Conservation (phyloP, 192 early-diverging fungal species). For the Backusella liffmaniae region DNA sequence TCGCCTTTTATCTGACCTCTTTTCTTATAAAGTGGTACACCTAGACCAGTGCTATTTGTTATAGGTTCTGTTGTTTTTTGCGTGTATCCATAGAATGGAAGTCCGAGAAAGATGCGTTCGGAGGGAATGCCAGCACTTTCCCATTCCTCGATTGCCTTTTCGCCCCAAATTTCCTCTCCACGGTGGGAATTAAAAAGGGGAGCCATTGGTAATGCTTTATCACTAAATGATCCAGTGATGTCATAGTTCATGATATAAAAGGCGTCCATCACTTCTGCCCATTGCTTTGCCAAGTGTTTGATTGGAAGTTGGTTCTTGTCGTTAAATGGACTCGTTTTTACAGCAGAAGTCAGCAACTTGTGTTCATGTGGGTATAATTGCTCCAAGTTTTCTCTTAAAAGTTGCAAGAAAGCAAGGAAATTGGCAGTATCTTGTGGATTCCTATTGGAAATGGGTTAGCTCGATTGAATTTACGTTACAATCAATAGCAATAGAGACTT, state of each 20-base stretch:
- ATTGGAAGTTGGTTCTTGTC: not conserved
- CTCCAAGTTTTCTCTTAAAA: not conserved
- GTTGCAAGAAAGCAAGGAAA: not conserved
- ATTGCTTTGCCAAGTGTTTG: not conserved
- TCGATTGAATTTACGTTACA: not conserved
- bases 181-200: not conserved
- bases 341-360: not conserved
- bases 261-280: not conserved
- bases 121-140: constrained; percentile 36
- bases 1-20: constrained; percentile 31
- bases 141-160: constrained; percentile 16
- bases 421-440: not conserved
- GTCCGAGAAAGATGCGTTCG: constrained; percentile 31
- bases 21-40: not conserved
- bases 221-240: not conserved
- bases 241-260: constrained; percentile 1
- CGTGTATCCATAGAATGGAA: constrained; percentile 44
- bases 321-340: not conserved
- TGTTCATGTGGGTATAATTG: not conserved
- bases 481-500: not conserved
- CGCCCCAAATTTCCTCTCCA: not conserved
- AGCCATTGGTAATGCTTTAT: not conserved
- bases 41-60: not conserved
- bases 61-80: not conserved
- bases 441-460: not conserved